Base-by-base conservation (phyloP, 352 stramenopile genomes). In the Phytophthora capsici region DNA sequence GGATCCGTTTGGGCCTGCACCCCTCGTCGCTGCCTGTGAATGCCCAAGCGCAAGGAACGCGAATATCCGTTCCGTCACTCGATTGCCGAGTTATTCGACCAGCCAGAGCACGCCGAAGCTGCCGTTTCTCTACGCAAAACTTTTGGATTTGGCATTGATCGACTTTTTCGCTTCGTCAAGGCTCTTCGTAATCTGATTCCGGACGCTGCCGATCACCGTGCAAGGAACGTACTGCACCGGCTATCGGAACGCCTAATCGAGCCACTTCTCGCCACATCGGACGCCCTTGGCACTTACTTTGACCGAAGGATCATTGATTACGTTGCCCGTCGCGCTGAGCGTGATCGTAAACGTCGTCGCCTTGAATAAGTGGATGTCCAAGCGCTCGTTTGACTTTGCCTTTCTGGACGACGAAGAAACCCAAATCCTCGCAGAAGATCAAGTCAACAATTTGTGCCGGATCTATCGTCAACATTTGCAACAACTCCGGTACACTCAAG, bases 111-210 rank as follows among this genome's bases (percentile, higher is more conserved):
- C 23, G 23, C 37, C 13, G 2, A 23, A 17, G 34, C 45, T 0
- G n/a, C 38, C 9, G 38, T 17, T 6, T 25, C 52, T 59, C 25
- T 59, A 32, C 52, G 38, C 52, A 50, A 3, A 6, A 44, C 13
- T 10, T 59, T 59, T 41, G 52, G 25, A 13, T 44, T 50, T 13
- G 30, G 52, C 9, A 41, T 51, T 10, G 52, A 59, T 38, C 8
- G 9, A 17, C 37, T 19, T 9, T 59, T 40, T 4, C 38, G 26
- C 14, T 50, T 43, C 26, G 52, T 59, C 23, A 51, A 59, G 25
- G 23, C 40, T 14, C 20, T 59, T 22, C 22, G 38, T 23, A 59
- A 59, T 22, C 26, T 59, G 23, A 59, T 51, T 34, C 52, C 52
- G 13, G 38, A 59, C 38, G 52, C 52, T 50, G 37, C 52, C 14